A percentile compares a stretch with the other conserved stretches of the same genome.
phyloP scores from a whole-genome alignment of 1,139 yeast genomes.

The Tardiomyces depauwii region DNA sequence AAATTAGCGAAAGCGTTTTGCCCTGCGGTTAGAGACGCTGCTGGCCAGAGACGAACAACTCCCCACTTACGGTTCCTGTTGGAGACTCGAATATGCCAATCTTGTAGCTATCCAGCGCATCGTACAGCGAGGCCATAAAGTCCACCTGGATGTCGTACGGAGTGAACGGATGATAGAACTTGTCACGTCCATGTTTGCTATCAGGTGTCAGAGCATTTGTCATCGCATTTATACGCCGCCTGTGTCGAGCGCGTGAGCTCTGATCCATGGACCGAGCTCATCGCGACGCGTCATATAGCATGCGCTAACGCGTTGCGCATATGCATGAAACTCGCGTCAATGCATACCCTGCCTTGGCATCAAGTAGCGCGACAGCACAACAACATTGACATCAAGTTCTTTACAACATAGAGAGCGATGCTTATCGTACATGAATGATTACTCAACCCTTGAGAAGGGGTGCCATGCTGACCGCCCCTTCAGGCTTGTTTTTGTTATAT shows the following conservation, averaged over 20 bases:
- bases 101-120: constrained; percentile 48
- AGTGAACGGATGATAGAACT: constrained; percentile 62
- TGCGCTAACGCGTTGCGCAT: no score
- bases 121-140: constrained; percentile 66
- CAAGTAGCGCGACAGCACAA: no score
- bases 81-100: constrained; percentile 88
- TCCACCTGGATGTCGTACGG: constrained; percentile 75
- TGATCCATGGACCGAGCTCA: no score
- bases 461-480: constrained; percentile 61
- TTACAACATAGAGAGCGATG: no score
- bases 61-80: constrained; percentile 60
- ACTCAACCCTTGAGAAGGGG: constrained; percentile 1
- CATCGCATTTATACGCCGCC: neutral
- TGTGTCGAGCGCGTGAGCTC: no score
- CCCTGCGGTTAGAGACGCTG: constrained; percentile 33
- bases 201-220: neutral
- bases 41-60: no score
- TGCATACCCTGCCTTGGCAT: no score
- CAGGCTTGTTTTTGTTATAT: constrained; percentile 78
- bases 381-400: no score
- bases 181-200: neutral
- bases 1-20: constrained; percentile 76
- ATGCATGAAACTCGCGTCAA: no score
- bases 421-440: no score
- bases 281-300: no score